Evolutionary conservation across 306 rosid species (phyloP).

Genomic region (Sphenostylis stenocarpa): DNA sequence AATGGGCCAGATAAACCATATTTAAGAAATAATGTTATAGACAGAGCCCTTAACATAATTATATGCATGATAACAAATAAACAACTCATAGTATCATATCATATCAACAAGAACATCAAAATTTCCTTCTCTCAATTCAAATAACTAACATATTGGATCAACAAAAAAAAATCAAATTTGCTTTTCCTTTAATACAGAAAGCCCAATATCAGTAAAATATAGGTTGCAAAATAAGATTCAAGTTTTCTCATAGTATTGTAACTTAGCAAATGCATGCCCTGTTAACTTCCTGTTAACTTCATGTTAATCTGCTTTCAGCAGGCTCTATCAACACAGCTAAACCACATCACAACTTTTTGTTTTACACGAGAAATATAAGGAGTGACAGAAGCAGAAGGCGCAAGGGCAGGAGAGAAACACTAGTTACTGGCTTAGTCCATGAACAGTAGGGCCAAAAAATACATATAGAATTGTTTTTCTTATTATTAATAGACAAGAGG

Average conservation of each 20-base stretch:
- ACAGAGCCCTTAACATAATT: neutral
- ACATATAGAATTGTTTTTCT: too few species aligned
- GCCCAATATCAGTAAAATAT: neutral
- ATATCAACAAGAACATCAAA: neutral
- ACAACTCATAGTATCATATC: neutral
- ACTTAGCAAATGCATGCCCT: neutral
- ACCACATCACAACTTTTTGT: neutral
- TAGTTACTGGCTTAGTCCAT: neutral
- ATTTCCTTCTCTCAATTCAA: neutral
- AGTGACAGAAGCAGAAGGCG: neutral
- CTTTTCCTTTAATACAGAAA: neutral
- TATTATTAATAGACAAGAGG: too few species aligned
- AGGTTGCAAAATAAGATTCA: neutral
- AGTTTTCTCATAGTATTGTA: neutral
- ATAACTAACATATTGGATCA: neutral
- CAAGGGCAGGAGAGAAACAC: neutral
- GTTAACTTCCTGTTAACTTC: neutral
- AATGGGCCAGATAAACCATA: slow-evolving; percentile 10
- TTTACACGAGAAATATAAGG: neutral
- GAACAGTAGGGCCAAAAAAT: too few species aligned
- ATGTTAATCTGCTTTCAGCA: neutral
- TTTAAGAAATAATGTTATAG: neutral
- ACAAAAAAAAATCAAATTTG: neutral
- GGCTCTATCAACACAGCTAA: neutral
- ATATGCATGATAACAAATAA: neutral